Evolutionary conservation across 805 yeast species (phyloP).

Genomic region (Hanseniaspora lachancei): DNA sequence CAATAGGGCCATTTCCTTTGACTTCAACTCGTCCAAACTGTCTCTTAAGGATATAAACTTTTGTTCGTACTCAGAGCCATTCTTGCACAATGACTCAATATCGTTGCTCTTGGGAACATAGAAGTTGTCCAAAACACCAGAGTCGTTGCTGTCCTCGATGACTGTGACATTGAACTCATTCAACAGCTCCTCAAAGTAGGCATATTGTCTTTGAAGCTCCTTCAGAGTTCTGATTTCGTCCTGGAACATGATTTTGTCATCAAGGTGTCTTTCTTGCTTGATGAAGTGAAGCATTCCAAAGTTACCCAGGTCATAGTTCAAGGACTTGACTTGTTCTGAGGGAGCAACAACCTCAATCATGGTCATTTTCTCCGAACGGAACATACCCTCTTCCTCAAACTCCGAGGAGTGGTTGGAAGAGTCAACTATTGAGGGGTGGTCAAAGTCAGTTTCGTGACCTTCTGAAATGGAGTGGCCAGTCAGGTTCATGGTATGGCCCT

Average conservation of each 20-base stretch:
- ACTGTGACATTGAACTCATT: constrained; percentile 35
- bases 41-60: constrained; percentile 59
- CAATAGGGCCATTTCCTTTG: constrained; percentile 42
- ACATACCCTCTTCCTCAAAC: constrained; percentile 27
- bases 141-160: constrained; percentile 25
- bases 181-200: constrained; percentile 40
- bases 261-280: constrained; percentile 25
- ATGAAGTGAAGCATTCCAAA: constrained; percentile 68
- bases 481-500: neutral
- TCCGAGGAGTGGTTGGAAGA: neutral
- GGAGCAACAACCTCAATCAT: constrained; percentile 84
- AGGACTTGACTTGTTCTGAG: constrained; percentile 75
- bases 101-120: constrained; percentile 37
- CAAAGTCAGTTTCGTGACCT: neutral
- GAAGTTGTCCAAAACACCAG: constrained; percentile 23
- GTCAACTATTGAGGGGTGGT: neutral
- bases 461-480: neutral
- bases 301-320: constrained; percentile 76
- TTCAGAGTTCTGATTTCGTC: constrained; percentile 74
- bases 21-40: constrained; percentile 50
- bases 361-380: constrained; percentile 93
- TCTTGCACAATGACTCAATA: constrained; percentile 57
- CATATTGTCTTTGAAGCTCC: constrained; percentile 74
- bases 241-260: constrained; percentile 68
- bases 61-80: constrained; percentile 55